Evolutionary conservation across 2,329 filamentous ascomycete genomes (phyloP).

Genomic region (Ambrosiella xylebori): DNA sequence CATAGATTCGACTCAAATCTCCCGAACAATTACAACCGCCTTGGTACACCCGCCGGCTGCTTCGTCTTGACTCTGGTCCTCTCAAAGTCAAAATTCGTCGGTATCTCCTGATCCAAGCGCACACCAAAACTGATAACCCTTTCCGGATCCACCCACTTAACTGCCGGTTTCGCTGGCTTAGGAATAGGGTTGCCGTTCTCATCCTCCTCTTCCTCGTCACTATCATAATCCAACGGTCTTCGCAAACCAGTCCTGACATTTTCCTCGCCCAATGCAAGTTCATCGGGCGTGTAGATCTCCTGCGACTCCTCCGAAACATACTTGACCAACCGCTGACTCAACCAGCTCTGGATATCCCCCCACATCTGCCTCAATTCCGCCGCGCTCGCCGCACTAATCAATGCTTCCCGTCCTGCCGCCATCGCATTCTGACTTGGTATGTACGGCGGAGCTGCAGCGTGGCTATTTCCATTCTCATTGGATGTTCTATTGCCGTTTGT

Average conservation of each 20-base stretch:
- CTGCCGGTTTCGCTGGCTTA: constrained; percentile 7
- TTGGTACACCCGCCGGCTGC: background rate
- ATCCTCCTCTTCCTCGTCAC: constrained; percentile 41
- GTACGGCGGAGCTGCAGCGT: constrained; percentile 12
- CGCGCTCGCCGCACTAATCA: constrained; percentile 25
- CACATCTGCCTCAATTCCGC: constrained; percentile 31
- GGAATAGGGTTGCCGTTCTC: constrained; percentile 28
- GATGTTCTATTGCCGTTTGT: constrained; percentile 9
- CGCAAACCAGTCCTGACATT: constrained; percentile 56
- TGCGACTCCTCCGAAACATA: constrained; percentile 28
- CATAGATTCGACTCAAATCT: no score
- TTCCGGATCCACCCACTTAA: constrained; percentile 26
- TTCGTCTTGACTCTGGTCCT: constrained; percentile 14
- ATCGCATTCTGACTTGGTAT: constrained; percentile 12
- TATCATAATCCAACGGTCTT: constrained; percentile 33
- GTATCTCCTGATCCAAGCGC: constrained; percentile 28
- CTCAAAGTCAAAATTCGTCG: constrained; percentile 28
- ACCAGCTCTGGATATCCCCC: background rate
- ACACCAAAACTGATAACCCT: constrained; percentile 30
- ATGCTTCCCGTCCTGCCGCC: constrained; percentile 13
- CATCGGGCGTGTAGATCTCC: constrained; percentile 57
- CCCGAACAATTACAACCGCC: background rate
- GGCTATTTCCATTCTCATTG: background rate
- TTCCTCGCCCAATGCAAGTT: constrained; percentile 47
- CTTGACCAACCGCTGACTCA: constrained; percentile 21